Evolutionary conservation across 768 basidiomycete species (phyloP).

Genomic region (Pleurotus giganteus): DNA sequence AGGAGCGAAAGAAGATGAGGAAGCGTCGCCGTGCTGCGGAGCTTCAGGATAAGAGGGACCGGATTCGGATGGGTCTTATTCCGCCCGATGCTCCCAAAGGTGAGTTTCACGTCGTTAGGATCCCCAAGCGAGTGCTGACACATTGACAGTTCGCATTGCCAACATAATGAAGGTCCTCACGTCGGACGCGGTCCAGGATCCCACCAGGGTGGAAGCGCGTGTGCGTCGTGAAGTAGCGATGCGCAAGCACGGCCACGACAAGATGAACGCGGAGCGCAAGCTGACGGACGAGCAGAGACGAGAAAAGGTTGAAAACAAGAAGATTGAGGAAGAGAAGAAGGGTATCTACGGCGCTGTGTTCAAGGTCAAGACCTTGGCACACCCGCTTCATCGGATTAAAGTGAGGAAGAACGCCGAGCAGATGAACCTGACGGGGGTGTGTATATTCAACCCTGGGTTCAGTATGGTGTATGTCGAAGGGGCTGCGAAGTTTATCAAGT

Average conservation of each 20-base stretch:
- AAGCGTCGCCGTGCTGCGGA: slow-evolving; percentile 85
- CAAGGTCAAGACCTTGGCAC: slow-evolving; percentile 88
- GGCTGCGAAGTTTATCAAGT: slow-evolving; percentile 76
- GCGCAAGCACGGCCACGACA: slow-evolving; percentile 86
- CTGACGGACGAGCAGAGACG: slow-evolving; percentile 86
- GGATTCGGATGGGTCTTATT: slow-evolving; percentile 92
- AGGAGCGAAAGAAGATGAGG: slow-evolving; percentile 97
- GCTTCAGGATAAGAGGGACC: slow-evolving; percentile 90
- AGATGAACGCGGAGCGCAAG: slow-evolving; percentile 91
- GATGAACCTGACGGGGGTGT: slow-evolving; percentile 80
- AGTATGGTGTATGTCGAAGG: slow-evolving; percentile 94
- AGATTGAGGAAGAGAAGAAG: slow-evolving; percentile 83
- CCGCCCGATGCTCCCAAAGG: slow-evolving; percentile 97
- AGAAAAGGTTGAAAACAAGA: slow-evolving; percentile 86
- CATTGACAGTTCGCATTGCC: slow-evolving; percentile 72
- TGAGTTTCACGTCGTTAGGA: slow-evolving; percentile 24
- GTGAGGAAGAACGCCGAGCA: slow-evolving; percentile 96
- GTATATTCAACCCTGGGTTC: slow-evolving; percentile 88
- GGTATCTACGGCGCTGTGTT: slow-evolving; percentile 82
- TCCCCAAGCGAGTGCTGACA: slow-evolving; percentile 8
- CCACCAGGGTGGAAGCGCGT: slow-evolving; percentile 94
- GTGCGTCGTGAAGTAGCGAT: slow-evolving; percentile 91
- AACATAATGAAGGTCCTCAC: slow-evolving; percentile 99
- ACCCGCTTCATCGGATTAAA: slow-evolving; percentile 94
- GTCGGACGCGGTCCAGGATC: slow-evolving; percentile 95